A percentile compares a stretch with the other conserved stretches of the same genome.
These are phyloP conservation scores for Phytomonas sp. DNA, from an alignment of 208 protist species.

Conservation along the genomic window DNA sequence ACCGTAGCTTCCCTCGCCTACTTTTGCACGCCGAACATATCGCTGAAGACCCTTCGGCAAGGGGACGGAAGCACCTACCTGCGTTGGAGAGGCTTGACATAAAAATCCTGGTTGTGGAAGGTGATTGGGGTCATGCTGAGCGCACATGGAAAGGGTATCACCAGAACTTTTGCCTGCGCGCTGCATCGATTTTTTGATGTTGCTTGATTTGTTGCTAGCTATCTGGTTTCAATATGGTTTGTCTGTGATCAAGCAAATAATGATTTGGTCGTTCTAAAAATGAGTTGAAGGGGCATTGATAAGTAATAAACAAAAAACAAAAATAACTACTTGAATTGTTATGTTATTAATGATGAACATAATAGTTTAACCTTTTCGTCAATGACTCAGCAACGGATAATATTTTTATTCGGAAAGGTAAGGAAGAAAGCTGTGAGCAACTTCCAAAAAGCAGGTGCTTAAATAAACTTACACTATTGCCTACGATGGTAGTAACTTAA, in stretches of 20 bases:
- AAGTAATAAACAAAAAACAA: not conserved
- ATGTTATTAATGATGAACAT: not conserved
- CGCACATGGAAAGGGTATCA: not conserved
- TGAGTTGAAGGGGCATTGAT: not conserved
- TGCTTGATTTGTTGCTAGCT: not conserved
- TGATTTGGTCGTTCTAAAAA: not conserved
- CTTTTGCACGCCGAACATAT: constrained; percentile 89
- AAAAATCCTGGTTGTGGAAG: not conserved
- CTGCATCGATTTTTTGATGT: not conserved
- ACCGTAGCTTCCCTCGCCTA: constrained; percentile 97
- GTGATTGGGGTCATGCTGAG: not conserved
- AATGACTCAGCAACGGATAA: not conserved
- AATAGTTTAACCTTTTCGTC: not conserved
- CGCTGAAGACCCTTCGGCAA: constrained; percentile 24
- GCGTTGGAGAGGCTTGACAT: not conserved
- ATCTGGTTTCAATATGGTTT: not conserved
- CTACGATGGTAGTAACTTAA: not conserved
- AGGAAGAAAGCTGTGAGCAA: not conserved
- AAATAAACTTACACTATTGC: not conserved
- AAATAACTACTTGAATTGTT: not conserved
- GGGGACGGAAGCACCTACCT: not conserved
- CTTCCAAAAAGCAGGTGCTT: not conserved
- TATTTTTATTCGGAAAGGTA: not conserved
- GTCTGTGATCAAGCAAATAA: not conserved
- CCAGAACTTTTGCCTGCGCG: not conserved